Base-by-base conservation (phyloP, 2,329 filamentous ascomycete species). In the Chaetomiaceae sp. region DNA sequence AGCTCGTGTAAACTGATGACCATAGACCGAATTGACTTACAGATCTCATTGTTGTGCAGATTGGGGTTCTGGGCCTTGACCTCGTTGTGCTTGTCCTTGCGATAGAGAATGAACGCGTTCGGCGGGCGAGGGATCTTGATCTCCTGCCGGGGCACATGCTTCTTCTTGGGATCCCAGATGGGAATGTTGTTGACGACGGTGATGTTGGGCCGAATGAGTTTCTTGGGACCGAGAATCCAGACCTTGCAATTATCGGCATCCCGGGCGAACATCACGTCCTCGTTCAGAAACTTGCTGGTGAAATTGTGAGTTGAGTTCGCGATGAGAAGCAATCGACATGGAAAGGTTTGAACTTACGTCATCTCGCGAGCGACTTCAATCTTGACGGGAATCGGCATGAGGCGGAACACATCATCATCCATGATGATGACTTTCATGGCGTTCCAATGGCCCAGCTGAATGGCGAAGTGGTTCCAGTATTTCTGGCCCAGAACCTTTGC, bases 51-150 rank as follows among this genome's bases (percentile, higher is more conserved):
- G 64, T 74, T 74, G 29, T 67, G 66, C 23, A 74, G 66, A 14
- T 60, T 61, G 3, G 70, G 69, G 42, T 71, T 66, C 15, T 55
- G 55, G 3, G 61, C 53, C 60, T 71, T 71, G 37, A 74, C 59
- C 11, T 61, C 39, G 15, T 61, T 61, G 58, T 74, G 71, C 23
- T 67, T 63, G 31, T 72, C 69, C 55, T 70, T 70, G 56, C 72
- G 72, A 45, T 72, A 74, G 17, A 74, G 59, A 36, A 75, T 74
- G 63, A 69, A 75, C 5, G 71, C 69, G 57, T 75, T 74, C 15
- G 70, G 68, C 23, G 72, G 72, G 6, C 71, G 69, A 19, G 66
- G 69, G 44, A 72, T 65, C 55, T 67, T 55, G n/a, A 34, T 38
- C 29, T 51, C 20, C 25, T 29, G 34, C 8, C 27, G 22, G 29